Evolutionary conservation across 106 monocot genomes (phyloP), one percentile per base, ranked within the genome.

Genomic region (Cymbidium sinense): DNA sequence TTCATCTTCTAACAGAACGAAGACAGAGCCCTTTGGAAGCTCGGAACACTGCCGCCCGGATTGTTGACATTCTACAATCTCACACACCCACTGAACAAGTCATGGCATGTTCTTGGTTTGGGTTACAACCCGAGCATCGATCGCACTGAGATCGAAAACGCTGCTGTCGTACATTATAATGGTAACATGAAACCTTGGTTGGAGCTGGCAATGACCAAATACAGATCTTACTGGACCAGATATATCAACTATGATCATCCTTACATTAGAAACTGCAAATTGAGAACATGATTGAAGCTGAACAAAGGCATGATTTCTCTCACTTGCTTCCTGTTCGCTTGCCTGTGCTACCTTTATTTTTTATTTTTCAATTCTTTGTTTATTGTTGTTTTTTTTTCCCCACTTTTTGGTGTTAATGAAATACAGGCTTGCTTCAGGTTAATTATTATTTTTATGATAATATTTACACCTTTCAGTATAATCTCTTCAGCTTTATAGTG

Each of bases 181-280:
- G 91, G 91, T 7, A 91, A 91, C 61, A 91, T 91, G 91, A 91
- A 91, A 37, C 91, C 91, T 44, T 91, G 91, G 91, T 76, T 91
- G 65, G 91, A 88, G 76, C 61, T 91, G 34, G 88, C 88, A 34
- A 91, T 91, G 91, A 84, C 82, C 69, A 91, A 88, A 73, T 91
- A 91, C 86, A 79, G 79, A 64, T 80, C 84, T 50, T 86, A 88
- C 65, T 91, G 91, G 91, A 88, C 86, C 50, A 88, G 83, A 70
- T 91, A 86, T 70, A 88, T 91, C 77, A 88, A 86, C 67, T 88
- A 86, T 67, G 86, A 91, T 34, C 86, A 91, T 51, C 84, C 86
- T 20, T 88, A 84, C 72, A 78, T 88, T 19, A 73, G 70, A 47
- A 83, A 72, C 21, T 91, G 91, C 88, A 86, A 86, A 41, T 54